Evolutionary conservation across 306 rosid genomes (phyloP), one percentile per base, ranked within the genome.

Genomic region (Citrullus amarus): DNA sequence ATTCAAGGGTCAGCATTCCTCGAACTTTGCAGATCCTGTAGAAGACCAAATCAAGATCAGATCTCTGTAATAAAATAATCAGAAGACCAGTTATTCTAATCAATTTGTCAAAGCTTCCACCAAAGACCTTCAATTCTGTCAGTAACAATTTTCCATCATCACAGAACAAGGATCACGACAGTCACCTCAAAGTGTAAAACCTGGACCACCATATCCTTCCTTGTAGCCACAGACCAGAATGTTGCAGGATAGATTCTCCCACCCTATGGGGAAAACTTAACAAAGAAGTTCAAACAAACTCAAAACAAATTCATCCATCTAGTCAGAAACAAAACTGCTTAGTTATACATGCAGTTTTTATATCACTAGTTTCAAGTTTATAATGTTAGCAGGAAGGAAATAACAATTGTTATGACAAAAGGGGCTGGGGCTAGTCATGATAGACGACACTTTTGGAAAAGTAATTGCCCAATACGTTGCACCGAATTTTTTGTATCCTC

Each of bases 11-110:
- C 62, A 53, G 62, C 30, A 53, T 74, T 48, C 22, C 78, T 16
- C 22, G 0, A 32, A 30, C 15, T 56, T 53, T 0, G 58, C 28
- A 17, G 46, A 74, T 74, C 62, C 58, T 74, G 62, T 4, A 46
- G 78, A 74, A 32, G 62, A 74, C 61, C 62, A 50, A 53, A 50
- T 73, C 78, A 74, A 74, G 46, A 48, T 74, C 62, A 53, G 48
- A 53, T 30, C 62, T 74, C 62, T 32, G 62, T 53, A 74, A 50
- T 74, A 74, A 53, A 74, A 18, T 55, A 74, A 53, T 17, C 10
- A 74, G 17, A 74, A 32, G 44, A 48, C 43, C 14, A 30, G 7
- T 3, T 6, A 44, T 3, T 44, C 9, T 68, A n/a, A 68, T 43
- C 34, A 34, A 48, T 28, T 53, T 30, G 15, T 73, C 60, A 74